Conservation (phyloP, 352 stramenopile species). For the Thraustochytrium sp. region DNA sequence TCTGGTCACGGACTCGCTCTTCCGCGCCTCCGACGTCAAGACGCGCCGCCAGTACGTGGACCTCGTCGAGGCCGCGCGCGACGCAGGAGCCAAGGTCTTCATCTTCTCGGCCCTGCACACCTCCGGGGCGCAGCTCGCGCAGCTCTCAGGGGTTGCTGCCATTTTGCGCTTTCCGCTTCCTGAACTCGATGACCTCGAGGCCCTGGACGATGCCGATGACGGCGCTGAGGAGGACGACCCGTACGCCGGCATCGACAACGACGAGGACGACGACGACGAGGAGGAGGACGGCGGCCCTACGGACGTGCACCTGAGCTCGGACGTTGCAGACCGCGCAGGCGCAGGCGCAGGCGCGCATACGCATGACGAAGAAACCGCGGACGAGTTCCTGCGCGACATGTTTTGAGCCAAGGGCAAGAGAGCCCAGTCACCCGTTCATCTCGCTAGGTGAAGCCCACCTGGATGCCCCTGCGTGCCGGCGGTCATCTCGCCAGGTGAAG, state of each 20-base stretch:
- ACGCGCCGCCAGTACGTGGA: slow-evolving; percentile 83
- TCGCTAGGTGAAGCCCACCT: not conserved
- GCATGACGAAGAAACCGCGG: slow-evolving; percentile 11
- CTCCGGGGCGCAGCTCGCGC: slow-evolving; percentile 85
- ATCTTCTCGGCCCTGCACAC: slow-evolving; percentile 91
- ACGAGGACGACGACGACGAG: slow-evolving; percentile 4
- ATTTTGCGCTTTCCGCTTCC: slow-evolving; percentile 91
- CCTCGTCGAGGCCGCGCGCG: slow-evolving; percentile 84
- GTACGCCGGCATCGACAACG: not conserved
- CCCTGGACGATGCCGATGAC: slow-evolving; percentile 25
- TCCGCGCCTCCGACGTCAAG: slow-evolving; percentile 78
- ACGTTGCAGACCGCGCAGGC: not conserved
- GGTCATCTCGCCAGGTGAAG: too few relatives aligned
- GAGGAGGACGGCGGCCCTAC: not conserved
- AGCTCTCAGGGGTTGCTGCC: slow-evolving; percentile 87
- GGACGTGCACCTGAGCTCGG: not conserved
- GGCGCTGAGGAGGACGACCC: not conserved
- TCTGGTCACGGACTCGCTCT: slow-evolving; percentile 89
- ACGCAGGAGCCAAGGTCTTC: slow-evolving; percentile 79
- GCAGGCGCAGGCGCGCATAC: not conserved
- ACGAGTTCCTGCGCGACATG: slow-evolving; percentile 16
- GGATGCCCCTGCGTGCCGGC: too few relatives aligned
- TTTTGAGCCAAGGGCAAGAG: not conserved
- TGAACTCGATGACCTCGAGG: slow-evolving; percentile 86
- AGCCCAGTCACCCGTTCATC: not conserved